phyloP scores from a whole-genome alignment of 352 stramenopile genomes.

The Pythium utonaiense region DNA sequence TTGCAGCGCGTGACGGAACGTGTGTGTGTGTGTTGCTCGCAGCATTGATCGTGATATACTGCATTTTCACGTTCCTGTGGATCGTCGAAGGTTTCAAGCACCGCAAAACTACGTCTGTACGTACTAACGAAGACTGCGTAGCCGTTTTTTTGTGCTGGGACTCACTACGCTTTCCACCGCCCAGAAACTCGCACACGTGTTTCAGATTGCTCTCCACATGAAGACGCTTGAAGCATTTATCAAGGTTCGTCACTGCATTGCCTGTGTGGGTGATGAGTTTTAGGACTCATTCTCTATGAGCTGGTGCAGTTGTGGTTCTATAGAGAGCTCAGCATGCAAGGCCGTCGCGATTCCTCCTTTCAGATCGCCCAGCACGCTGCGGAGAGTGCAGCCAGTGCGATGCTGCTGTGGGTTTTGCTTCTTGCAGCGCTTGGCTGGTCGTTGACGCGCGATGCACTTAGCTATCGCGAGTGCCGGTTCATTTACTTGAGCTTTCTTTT shows the following conservation, averaged over 20 bases:
- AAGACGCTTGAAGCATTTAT: slow-evolving; percentile 48
- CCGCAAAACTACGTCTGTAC: slow-evolving; percentile 40
- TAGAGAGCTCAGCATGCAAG: slow-evolving; percentile 35
- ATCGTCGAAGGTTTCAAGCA: slow-evolving; percentile 41
- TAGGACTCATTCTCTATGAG: background rate
- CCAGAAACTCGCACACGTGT: slow-evolving; percentile 51
- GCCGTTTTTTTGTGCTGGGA: too few relatives aligned
- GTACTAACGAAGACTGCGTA: too few relatives aligned
- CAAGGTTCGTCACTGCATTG: slow-evolving; percentile 24
- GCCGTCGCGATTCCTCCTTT: slow-evolving; percentile 28
- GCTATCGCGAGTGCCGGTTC: slow-evolving; percentile 34
- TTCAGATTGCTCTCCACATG: slow-evolving; percentile 45
- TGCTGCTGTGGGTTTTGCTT: slow-evolving; percentile 44
- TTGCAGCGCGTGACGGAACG: too few relatives aligned
- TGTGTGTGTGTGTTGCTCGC: background rate
- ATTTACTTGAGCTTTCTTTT: slow-evolving; percentile 34
- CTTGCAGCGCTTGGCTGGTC: slow-evolving; percentile 63
- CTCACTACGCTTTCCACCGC: too few relatives aligned
- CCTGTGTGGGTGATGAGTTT: too few relatives aligned
- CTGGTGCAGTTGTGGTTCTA: slow-evolving; percentile 44
- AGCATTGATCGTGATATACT: slow-evolving; percentile 48
- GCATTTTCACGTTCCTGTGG: slow-evolving; percentile 39
- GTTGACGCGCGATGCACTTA: slow-evolving; percentile 45
- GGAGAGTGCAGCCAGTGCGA: slow-evolving; percentile 37
- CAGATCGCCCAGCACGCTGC: slow-evolving; percentile 29